Base-by-base conservation (phyloP, 2,329 filamentous ascomycete species). In the Elsinoe ampelina region DNA sequence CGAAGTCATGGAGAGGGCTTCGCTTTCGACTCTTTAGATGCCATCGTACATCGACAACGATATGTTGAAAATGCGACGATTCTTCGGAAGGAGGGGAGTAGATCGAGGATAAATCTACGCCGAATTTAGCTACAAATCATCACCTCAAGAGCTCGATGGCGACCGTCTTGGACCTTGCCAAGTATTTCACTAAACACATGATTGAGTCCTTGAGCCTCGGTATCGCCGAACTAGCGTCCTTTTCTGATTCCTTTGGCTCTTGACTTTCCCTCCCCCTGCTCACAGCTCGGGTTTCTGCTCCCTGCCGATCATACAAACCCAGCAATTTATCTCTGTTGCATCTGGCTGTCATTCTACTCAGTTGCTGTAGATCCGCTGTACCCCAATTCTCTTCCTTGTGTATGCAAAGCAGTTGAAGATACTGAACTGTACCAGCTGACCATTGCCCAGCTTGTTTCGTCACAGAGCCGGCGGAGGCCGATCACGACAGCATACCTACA, bases 171-270 rank as follows among this genome's bases (percentile, higher is more conserved):
- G 5, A 4, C 36, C 36, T n/a, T 5, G 36, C 26, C 32, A 35
- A 34, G 45, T 35, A 50, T 34, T 34, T 34, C 32, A 50, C 22
- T 50, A 50, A 50, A 34, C 48, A 52, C 48, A 52, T 52, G 48
- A 50, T 50, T 50, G 48, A 52, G 32, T 8, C 38, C 32, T 52
- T 22, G 11, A 22, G 48, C 48, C 48, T 52, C 48, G 48, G 48
- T 52, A 52, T 52, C 48, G 48, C 48, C 48, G 48, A 52, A 50
- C 48, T 52, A 52, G 48, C 48, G 48, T 52, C 30, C 13, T 38
- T 38, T 52, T 30, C 26, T 30, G 26, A 7, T 30, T 30, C 26
- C 26, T 30, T 30, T 30, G 26, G 26, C 26, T 30, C 26, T 30
- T 30, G 26, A 30, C 26, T 30, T 30, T 20, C 45, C 45, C 17